phyloP scores from a whole-genome alignment of 164 flowering plant species.

The Platanus orientalis region DNA sequence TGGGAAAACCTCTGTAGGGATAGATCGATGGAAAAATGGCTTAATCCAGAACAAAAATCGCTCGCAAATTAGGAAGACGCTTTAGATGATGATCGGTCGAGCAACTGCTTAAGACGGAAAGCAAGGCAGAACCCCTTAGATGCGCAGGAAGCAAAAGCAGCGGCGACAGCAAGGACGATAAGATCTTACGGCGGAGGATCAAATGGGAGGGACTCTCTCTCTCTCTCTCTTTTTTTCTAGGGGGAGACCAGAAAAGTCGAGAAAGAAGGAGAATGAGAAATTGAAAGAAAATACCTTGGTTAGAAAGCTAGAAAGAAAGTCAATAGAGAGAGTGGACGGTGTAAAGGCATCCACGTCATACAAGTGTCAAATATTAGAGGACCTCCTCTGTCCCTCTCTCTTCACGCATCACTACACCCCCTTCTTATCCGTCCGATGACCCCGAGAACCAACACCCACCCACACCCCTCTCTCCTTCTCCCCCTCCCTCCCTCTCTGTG shows the following conservation, averaged over 20 bases:
- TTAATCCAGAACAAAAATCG: background rate
- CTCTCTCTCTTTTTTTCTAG: too few relatives aligned
- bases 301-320: conserved; percentile 4
- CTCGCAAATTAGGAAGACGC: background rate
- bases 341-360: conserved; percentile 21
- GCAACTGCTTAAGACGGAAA: background rate
- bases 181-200: background rate
- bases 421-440: conserved; percentile 3
- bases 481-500: too few relatives aligned
- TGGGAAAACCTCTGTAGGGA: background rate
- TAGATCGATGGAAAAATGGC: conserved; percentile 2
- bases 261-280: background rate
- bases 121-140: background rate
- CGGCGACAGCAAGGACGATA: background rate
- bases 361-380: conserved; percentile 9
- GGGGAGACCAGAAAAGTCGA: background rate
- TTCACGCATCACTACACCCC: too few relatives aligned
- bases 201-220: background rate
- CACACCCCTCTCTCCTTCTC: too few relatives aligned
- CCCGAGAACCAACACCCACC: too few relatives aligned
- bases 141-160: background rate
- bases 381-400: background rate
- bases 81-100: too few relatives aligned
- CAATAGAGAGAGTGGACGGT: conserved; percentile 15
- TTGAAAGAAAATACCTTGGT: background rate